A percentile compares a stretch with the other conserved stretches of the same genome.
Conservation (phyloP, 306 rosid species). For the Quercus robur region DNA sequence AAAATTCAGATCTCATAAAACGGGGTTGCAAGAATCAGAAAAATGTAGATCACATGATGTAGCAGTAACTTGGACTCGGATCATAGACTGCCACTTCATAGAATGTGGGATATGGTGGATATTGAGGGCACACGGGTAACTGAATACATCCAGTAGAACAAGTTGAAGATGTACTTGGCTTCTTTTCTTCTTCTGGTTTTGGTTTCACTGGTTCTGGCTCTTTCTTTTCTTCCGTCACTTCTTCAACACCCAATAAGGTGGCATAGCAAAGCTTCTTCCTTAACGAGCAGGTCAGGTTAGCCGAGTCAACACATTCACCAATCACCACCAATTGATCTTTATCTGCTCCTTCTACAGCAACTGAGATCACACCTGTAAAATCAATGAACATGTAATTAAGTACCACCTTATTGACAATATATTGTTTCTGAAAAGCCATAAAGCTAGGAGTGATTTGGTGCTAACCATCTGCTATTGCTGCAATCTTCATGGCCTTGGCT, state of each 20-base stretch:
- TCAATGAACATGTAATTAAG: background rate
- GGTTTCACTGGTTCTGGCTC: background rate
- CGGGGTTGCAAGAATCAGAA: background rate
- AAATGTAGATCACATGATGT: background rate
- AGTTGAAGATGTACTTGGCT: background rate
- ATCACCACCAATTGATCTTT: constrained; percentile 28
- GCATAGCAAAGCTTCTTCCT: constrained; percentile 14
- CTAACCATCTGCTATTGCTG: constrained; percentile 13
- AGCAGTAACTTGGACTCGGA: background rate
- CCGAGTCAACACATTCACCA: constrained; percentile 20
- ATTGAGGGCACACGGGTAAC: background rate
- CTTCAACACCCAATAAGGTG: background rate
- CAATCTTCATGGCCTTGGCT: constrained; percentile 38
- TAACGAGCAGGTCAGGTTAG: constrained; percentile 1
- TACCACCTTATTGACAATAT: background rate
- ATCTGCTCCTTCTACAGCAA: constrained; percentile 27
- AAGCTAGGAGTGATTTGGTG: background rate
- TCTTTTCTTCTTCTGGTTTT: background rate
- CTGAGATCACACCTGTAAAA: constrained; percentile 32
- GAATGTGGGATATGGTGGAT: background rate
- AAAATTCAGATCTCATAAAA: background rate
- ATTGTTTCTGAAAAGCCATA: no score
- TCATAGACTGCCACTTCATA: background rate
- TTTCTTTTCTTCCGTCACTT: background rate
- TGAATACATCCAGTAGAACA: no score